Base-by-base conservation (phyloP, 257 asterid species). In the Agastache rugosa region DNA sequence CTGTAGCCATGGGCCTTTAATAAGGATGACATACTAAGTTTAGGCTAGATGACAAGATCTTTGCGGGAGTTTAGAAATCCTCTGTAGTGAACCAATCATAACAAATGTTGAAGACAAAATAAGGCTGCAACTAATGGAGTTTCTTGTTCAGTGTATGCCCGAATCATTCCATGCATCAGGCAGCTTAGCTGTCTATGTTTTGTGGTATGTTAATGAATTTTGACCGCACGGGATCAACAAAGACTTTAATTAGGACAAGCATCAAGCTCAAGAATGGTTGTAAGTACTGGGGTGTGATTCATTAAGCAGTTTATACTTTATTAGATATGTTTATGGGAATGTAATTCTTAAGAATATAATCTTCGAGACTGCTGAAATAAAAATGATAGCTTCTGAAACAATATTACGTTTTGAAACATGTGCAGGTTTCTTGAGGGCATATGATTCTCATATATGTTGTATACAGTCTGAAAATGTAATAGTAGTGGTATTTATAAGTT, bases 31-130 rank as follows among this genome's bases (percentile, higher is more conserved):
- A 23, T 34, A 62, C 34, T 63, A 20, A 37, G 15, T 37, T 19
- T 47, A 58, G 65, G 55, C 45, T 60, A 34, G 45, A 59, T 31
- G 14, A 63, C 50, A 54, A 47, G 58, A 41, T 72, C 47, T 61
- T 72, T 25, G 5, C 14, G n/a, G 58, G 50, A 45, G 44, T 61
- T 45, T 20, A 29, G 42, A 11, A 39, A 31, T 11, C 20, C 9
- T 8, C 31, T n/a, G 37, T 11, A 35, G 41, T 14, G 15, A 35
- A 35, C 41, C 54, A n/a, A 20, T 48, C 53, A 31, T 34, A 48
- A 61, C 45, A 44, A 61, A 2, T 34, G 22, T 53, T 34, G 5
- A 48, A 47, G 15, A 54, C 20, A 29, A 31, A 15, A 31, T 31
- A 31, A 31, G 37, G 37, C 37, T 31, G 47, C 16, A 61, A 61